A percentile compares a stretch with the other conserved stretches of the same genome.
Evolutionary conservation across 352 stramenopile species (phyloP).

Genomic region (Phytophthora pseudosyringae): DNA sequence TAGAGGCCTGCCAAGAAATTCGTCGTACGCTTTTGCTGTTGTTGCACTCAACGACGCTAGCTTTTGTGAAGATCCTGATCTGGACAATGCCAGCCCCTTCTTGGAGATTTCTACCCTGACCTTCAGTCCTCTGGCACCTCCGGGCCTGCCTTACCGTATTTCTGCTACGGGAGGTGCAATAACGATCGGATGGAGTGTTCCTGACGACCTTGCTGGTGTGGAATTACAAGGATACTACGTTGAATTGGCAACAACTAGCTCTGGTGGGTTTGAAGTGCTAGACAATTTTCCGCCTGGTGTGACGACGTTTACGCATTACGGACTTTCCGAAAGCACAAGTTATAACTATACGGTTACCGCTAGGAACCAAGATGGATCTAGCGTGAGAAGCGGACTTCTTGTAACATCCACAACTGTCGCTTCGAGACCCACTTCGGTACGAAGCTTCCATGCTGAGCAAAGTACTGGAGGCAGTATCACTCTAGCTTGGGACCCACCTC

Average conservation of each 20-base stretch:
- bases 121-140: conserved; percentile 39
- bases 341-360: conserved; percentile 59
- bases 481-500: conserved; percentile 49
- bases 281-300: conserved; percentile 7
- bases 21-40: conserved; percentile 52
- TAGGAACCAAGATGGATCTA: conserved; percentile 53
- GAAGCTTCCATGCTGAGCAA: conserved; percentile 14
- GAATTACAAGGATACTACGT: conserved; percentile 49
- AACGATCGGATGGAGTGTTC: conserved; percentile 49
- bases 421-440: conserved; percentile 34
- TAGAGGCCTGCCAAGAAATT: conserved; percentile 38
- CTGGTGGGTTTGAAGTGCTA: background rate
- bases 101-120: conserved; percentile 42
- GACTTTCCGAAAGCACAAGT: conserved; percentile 42
- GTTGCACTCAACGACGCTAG: conserved; percentile 55
- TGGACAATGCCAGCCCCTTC: conserved; percentile 31
- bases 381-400: conserved; percentile 35
- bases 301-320: conserved; percentile 49
- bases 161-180: conserved; percentile 49
- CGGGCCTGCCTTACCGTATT: conserved; percentile 26
- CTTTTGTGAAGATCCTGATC: conserved; percentile 46
- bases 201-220: conserved; percentile 59
- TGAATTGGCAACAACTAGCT: conserved; percentile 16
- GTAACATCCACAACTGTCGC: conserved; percentile 19
- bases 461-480: conserved; percentile 39